These are phyloP conservation scores for Neoascochyta sp. DNA, from an alignment of 2,329 filamentous ascomycete genomes.

Conservation along the genomic window DNA sequence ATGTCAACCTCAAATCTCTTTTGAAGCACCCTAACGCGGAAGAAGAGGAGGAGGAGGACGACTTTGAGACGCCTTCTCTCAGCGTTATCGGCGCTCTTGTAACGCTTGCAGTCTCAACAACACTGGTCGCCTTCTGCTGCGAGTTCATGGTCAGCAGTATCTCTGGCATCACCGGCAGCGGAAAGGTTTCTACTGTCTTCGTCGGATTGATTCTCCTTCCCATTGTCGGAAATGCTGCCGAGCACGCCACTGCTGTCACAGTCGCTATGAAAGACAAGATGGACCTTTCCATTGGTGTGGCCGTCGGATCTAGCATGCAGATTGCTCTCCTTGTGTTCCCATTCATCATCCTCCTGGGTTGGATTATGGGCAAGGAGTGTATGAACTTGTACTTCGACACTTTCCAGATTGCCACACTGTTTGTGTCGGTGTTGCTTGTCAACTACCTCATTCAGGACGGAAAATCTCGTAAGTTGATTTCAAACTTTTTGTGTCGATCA, in stretches of 20 bases:
- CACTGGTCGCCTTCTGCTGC: constrained; percentile 73
- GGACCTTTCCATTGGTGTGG: constrained; percentile 64
- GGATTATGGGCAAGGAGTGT: constrained; percentile 55
- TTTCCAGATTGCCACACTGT: constrained; percentile 72
- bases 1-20: constrained; percentile 49
- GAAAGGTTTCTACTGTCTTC: constrained; percentile 55
- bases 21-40: constrained; percentile 37
- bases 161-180: constrained; percentile 49
- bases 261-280: constrained; percentile 64
- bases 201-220: constrained; percentile 62
- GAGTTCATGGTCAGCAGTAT: constrained; percentile 63
- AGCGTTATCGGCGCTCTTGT: constrained; percentile 67
- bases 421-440: constrained; percentile 54
- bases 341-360: constrained; percentile 58
- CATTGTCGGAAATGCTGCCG: constrained; percentile 64
- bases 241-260: constrained; percentile 62
- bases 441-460: constrained; percentile 62
- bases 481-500: not conserved
- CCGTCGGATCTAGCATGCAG: constrained; percentile 63
- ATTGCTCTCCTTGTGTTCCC: constrained; percentile 62
- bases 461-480: constrained; percentile 45
- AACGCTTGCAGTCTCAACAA: constrained; percentile 69
- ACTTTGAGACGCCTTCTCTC: constrained; percentile 73
- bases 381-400: constrained; percentile 82
- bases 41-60: constrained; percentile 55